Conservation (phyloP, 2,329 filamentous ascomycete genomes). For the Fusarium brevicatenulatum region DNA sequence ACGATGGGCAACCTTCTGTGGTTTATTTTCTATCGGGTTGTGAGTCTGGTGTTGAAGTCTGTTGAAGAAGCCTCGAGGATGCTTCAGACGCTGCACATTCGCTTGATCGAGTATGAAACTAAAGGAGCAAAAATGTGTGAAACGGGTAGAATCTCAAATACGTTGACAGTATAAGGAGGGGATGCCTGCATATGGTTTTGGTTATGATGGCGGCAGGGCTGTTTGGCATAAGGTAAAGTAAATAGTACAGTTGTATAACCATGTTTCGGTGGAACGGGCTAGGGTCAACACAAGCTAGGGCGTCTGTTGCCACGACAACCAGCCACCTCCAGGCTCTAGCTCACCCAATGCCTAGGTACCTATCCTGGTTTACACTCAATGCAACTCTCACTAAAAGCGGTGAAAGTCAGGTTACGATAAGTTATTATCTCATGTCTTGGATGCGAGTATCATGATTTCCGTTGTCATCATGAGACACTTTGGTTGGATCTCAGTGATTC, state of each 20-base stretch:
- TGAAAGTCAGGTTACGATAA: conserved; percentile 1
- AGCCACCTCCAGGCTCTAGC: not conserved
- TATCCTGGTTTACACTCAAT: not conserved
- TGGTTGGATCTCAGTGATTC: not conserved
- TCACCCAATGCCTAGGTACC: not conserved
- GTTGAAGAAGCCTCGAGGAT: not conserved
- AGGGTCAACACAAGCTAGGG: conserved; percentile 32
- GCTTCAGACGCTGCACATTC: conserved; percentile 11
- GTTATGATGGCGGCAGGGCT: conserved; percentile 28
- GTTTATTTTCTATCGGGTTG: conserved; percentile 4
- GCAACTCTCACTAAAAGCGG: not conserved
- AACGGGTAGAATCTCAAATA: conserved; percentile 18
- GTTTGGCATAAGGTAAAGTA: conserved; percentile 38
- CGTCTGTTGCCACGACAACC: conserved; percentile 40
- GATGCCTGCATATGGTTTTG: conserved; percentile 28
- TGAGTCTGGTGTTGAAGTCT: conserved; percentile 8
- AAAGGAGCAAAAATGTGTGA: conserved; percentile 10
- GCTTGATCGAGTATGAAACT: not conserved
- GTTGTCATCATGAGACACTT: conserved; percentile 15
- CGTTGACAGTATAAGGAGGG: conserved; percentile 36
- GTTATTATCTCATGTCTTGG: conserved; percentile 5
- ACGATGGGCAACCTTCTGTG: conserved; percentile 42
- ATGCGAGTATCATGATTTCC: not conserved
- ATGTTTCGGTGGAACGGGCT: conserved; percentile 21
- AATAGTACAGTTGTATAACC: conserved; percentile 29